A percentile compares a stretch with the other conserved stretches of the same genome.
phyloP scores from a whole-genome alignment of 345 rosid species.

The Brassica juncea region DNA sequence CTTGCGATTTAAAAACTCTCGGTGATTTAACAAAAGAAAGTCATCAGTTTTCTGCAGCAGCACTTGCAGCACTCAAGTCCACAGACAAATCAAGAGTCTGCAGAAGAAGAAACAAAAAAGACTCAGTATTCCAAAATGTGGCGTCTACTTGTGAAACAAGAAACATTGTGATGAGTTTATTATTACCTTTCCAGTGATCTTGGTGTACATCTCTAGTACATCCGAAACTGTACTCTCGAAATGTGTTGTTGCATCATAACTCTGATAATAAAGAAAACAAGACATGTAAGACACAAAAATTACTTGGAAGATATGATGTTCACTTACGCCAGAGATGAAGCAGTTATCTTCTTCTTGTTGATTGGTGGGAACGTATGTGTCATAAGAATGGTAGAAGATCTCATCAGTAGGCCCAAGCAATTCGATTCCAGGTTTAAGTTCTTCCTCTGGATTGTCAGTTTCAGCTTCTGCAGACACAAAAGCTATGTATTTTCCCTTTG shows the following conservation, averaged over 20 bases:
- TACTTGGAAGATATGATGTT: background rate
- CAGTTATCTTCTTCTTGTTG: conserved; percentile 81
- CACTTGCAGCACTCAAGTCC: conserved; percentile 87
- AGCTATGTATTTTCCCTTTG: conserved; percentile 92
- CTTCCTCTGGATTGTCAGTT: conserved; percentile 76
- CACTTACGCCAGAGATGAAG: conserved; percentile 82
- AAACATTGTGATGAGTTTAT: background rate
- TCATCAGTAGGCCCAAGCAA: conserved; percentile 87
- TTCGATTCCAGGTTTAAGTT: conserved; percentile 83
- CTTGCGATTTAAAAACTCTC: conserved; percentile 25
- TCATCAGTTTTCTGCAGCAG: conserved; percentile 40
- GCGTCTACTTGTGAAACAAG: conserved; percentile 20
- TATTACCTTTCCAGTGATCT: conserved; percentile 85
- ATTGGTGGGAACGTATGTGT: conserved; percentile 75
- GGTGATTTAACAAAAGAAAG: background rate
- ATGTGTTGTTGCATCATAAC: conserved; percentile 82
- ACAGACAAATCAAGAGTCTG: conserved; percentile 76
- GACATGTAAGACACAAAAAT: background rate
- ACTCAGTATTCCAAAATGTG: background rate
- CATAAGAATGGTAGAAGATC: conserved; percentile 79
- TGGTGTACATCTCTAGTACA: conserved; percentile 74
- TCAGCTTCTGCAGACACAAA: conserved; percentile 98
- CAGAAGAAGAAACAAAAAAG: background rate
- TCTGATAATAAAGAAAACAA: conserved; percentile 40
- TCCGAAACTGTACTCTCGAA: conserved; percentile 77